Evolutionary conservation across 371 early-diverging fungal species (phyloP).

Genomic region (Smittium culicis): DNA sequence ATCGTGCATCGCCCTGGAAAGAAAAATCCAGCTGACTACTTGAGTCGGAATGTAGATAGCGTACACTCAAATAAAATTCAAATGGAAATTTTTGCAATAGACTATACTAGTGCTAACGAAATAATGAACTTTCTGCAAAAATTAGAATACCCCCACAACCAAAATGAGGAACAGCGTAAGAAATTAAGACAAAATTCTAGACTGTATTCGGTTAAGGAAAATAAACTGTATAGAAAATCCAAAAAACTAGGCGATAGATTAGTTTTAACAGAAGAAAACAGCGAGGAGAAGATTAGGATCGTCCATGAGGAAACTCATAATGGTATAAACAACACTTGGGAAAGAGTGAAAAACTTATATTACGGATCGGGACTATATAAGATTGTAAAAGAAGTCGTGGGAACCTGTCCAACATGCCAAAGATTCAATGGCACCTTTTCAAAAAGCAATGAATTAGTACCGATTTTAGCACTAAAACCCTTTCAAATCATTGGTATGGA

Average conservation of each 20-base stretch:
- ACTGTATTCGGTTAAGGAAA: not conserved
- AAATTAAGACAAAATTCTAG: not conserved
- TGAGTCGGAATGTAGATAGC: not conserved
- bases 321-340: conserved; percentile 5
- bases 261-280: conserved; percentile 5
- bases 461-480: not conserved
- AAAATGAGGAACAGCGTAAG: not conserved
- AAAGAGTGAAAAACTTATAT: not conserved
- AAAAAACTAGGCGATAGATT: not conserved
- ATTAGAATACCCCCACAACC: not conserved
- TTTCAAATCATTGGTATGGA: conserved; percentile 1
- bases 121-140: too few species aligned
- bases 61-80: not conserved
- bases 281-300: not conserved
- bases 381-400: not conserved
- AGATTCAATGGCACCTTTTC: not conserved
- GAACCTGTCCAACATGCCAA: not conserved
- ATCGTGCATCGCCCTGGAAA: not conserved
- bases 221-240: not conserved
- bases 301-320: conserved; percentile 6
- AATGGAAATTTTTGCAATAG: not conserved
- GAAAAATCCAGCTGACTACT: conserved; percentile 2
- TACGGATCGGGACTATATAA: not conserved
- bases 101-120: not conserved
- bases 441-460: not conserved